phyloP scores from a whole-genome alignment of 305 asterid genomes.

The Fraxinus sp. region DNA sequence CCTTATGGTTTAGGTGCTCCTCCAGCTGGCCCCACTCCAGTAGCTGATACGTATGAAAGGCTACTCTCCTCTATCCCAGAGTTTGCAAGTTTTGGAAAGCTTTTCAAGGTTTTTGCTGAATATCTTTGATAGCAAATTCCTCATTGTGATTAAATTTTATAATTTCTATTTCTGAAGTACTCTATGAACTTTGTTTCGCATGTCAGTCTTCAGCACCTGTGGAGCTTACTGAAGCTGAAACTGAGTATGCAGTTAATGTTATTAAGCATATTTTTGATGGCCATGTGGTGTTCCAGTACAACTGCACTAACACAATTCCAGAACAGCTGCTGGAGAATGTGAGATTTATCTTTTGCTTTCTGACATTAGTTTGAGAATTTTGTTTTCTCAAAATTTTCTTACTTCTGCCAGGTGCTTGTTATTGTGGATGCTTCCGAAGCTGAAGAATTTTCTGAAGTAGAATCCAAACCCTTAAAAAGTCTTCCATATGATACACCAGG shows the following conservation, averaged over 20 bases:
- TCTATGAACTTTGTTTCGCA: slow-evolving; percentile 18
- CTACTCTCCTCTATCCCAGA: slow-evolving; percentile 71
- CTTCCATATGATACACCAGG: slow-evolving; percentile 87
- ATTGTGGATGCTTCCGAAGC: slow-evolving; percentile 91
- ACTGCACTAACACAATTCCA: slow-evolving; percentile 88
- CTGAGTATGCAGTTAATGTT: slow-evolving; percentile 81
- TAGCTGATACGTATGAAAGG: slow-evolving; percentile 74
- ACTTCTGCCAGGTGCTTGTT: slow-evolving; percentile 64
- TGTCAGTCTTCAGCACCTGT: slow-evolving; percentile 84
- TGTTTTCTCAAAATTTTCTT: slow-evolving; percentile 25
- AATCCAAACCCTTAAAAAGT: slow-evolving; percentile 63
- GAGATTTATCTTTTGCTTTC: slow-evolving; percentile 14
- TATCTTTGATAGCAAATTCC: not conserved
- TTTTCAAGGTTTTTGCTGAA: slow-evolving; percentile 70
- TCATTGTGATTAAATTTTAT: not conserved
- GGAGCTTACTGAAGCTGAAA: slow-evolving; percentile 95
- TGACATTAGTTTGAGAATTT: slow-evolving; percentile 2
- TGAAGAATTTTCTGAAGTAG: slow-evolving; percentile 84
- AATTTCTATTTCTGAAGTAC: slow-evolving; percentile 23
- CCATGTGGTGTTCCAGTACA: slow-evolving; percentile 89
- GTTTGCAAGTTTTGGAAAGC: slow-evolving; percentile 75
- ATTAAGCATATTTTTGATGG: slow-evolving; percentile 76
- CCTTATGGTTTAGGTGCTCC: slow-evolving; percentile 77
- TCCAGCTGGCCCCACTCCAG: slow-evolving; percentile 62
- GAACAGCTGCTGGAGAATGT: slow-evolving; percentile 90